Base-by-base conservation (phyloP, 768 basidiomycete genomes). In the Termitomyces sp. region DNA sequence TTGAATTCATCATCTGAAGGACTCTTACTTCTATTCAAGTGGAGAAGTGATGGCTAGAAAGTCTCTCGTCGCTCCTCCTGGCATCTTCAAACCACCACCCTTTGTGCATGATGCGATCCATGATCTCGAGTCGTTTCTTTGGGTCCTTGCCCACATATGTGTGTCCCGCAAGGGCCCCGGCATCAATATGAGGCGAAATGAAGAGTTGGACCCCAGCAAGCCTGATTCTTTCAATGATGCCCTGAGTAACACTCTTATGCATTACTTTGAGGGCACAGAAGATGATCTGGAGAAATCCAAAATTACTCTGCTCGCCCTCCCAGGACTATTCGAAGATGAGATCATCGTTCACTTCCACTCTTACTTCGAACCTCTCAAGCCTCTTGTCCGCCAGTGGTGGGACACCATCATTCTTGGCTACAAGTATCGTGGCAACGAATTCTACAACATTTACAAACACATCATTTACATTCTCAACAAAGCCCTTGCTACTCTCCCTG, bases 61-160 rank as follows among this genome's bases (percentile, higher is more conserved):
- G 28, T 28, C 28, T 28, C 28, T 28, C 28, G 28, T 28, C 28
- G 28, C 28, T 28, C 28, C 28, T 28, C n/a, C n/a, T n/a, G n/a
- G n/a, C n/a, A n/a, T n/a, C n/a, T n/a, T n/a, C n/a, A n/a, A n/a
- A 35, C 0, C 11, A 13, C 45, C 4, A n/a, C n/a, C n/a, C 9
- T 24, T 46, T 4, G 22, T 24, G 4, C 45, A 46, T 46, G 16
- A 58, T 5, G 59, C 56, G 5, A 33, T 65, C 7, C 66, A 69
- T 39, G 68, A 70, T 40, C 40, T 69, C 5, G 69, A 70, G 32
- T 69, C 68, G 7, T 53, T 67, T 11, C 61, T 70, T 40, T 70
- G 68, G 69, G 62, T 70, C 24, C 44, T 70, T 2, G 44, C 59
- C 13, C 53, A 64, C 40, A 44, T 66, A 7, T 68, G 68, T 48